These are phyloP conservation scores for Aspergillus hiratsukae DNA, from an alignment of 2,329 filamentous ascomycete species.

Conservation along the genomic window DNA sequence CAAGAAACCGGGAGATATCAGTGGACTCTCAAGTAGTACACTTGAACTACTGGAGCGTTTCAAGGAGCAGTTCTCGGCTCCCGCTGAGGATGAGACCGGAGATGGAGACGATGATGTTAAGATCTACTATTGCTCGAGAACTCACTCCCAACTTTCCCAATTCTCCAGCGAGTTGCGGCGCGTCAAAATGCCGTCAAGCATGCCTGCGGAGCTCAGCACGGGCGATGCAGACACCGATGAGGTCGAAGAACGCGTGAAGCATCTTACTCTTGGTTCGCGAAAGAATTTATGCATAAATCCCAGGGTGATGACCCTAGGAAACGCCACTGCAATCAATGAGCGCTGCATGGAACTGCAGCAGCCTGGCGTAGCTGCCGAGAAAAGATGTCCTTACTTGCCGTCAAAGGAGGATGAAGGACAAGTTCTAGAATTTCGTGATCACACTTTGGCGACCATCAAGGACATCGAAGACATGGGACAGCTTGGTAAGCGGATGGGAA, in stretches of 20 bases:
- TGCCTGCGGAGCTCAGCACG: slow-evolving; percentile 46
- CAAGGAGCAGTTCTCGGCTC: slow-evolving; percentile 41
- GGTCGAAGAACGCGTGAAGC: slow-evolving; percentile 63
- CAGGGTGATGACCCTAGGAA: slow-evolving; percentile 65
- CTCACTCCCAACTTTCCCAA: slow-evolving; percentile 85
- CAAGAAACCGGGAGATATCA: slow-evolving; percentile 28
- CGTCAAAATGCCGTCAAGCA: slow-evolving; percentile 69
- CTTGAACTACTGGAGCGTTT: slow-evolving; percentile 67
- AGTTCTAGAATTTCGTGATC: slow-evolving; percentile 78
- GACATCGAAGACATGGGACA: slow-evolving; percentile 88
- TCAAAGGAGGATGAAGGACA: slow-evolving; percentile 68
- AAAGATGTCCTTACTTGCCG: slow-evolving; percentile 72
- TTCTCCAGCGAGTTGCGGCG: slow-evolving; percentile 78
- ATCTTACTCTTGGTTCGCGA: slow-evolving; percentile 77
- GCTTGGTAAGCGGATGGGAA: slow-evolving; percentile 70
- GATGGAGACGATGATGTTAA: slow-evolving; percentile 62
- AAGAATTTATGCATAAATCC: slow-evolving; percentile 90
- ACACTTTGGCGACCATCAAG: slow-evolving; percentile 74
- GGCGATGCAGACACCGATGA: slow-evolving; percentile 20
- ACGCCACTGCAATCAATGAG: slow-evolving; percentile 82
- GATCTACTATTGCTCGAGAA: slow-evolving; percentile 89
- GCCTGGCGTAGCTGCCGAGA: slow-evolving; percentile 55
- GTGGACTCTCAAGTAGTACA: slow-evolving; percentile 68
- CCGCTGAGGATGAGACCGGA: slow-evolving; percentile 39
- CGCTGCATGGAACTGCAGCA: slow-evolving; percentile 87